Conservation (phyloP, 805 yeast species). For the Yarrowia sp. region DNA sequence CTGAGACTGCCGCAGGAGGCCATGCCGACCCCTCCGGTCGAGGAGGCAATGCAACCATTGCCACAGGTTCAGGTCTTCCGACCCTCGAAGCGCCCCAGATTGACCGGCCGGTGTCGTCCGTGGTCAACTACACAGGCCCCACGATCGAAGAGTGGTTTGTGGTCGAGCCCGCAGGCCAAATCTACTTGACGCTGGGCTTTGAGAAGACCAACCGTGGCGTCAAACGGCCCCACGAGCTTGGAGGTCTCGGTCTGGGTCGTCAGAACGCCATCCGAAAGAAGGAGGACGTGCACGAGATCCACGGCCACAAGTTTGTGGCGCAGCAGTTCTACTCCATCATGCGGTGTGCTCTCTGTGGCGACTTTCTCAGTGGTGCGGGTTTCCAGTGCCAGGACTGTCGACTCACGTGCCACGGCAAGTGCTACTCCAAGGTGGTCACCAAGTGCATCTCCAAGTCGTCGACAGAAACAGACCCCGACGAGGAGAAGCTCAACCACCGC, state of each 20-base stretch:
- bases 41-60: neutral
- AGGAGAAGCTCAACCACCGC: conserved; percentile 86
- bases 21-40: neutral
- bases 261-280: conserved; percentile 97
- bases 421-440: conserved; percentile 74
- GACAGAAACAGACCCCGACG: conserved; percentile 60
- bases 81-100: conserved; percentile 1
- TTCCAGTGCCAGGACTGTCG: conserved; percentile 78
- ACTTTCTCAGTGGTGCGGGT: conserved; percentile 78
- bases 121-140: conserved; percentile 4
- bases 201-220: conserved; percentile 59
- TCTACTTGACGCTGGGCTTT: conserved; percentile 72
- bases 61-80: neutral
- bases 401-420: conserved; percentile 72
- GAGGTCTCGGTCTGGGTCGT: conserved; percentile 66
- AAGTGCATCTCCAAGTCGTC: conserved; percentile 75
- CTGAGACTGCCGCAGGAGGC: neutral
- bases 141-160: conserved; percentile 77
- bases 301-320: conserved; percentile 95
- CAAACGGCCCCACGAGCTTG: conserved; percentile 46
- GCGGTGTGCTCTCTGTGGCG: conserved; percentile 98
- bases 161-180: conserved; percentile 92
- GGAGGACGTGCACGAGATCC: conserved; percentile 79
- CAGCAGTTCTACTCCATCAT: conserved; percentile 93
- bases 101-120: neutral